Evolutionary conservation across 352 stramenopile species (phyloP).

Genomic region (Phytophthora uliginosa): DNA sequence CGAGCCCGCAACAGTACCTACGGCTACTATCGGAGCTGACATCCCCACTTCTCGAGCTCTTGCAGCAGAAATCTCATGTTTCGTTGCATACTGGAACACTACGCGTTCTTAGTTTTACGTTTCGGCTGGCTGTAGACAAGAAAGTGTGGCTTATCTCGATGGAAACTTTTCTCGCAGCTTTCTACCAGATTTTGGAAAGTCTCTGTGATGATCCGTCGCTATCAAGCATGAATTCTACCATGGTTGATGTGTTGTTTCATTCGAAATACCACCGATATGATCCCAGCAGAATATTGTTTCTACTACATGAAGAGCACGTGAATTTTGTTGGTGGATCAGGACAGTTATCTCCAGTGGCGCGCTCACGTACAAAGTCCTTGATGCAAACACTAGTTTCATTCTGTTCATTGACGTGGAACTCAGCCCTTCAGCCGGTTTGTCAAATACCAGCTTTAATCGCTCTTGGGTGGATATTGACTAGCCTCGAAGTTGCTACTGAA

Average conservation of each 20-base stretch:
- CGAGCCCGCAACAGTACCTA: conserved; percentile 32
- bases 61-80: conserved; percentile 14
- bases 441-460: conserved; percentile 29
- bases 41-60: conserved; percentile 17
- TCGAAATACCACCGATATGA: not conserved
- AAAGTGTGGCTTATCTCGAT: conserved; percentile 34
- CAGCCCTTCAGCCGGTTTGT: conserved; percentile 22
- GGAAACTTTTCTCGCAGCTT: conserved; percentile 24
- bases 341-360: conserved; percentile 19
- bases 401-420: conserved; percentile 32
- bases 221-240: conserved; percentile 16
- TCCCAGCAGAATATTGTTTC: not conserved
- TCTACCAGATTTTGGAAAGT: conserved; percentile 27
- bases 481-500: conserved; percentile 19
- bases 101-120: conserved; percentile 29
- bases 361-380: conserved; percentile 33
- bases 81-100: conserved; percentile 20
- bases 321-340: conserved; percentile 31
- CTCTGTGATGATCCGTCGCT: conserved; percentile 10
- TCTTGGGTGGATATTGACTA: conserved; percentile 30
- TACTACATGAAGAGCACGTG: conserved; percentile 28
- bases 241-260: conserved; percentile 19
- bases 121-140: conserved; percentile 31
- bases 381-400: conserved; percentile 30
- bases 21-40: conserved; percentile 17